A percentile compares a stretch with the other conserved stretches of the same genome.
Conservation (phyloP, 768 basidiomycete genomes). For the Tulasnella sp. region DNA sequence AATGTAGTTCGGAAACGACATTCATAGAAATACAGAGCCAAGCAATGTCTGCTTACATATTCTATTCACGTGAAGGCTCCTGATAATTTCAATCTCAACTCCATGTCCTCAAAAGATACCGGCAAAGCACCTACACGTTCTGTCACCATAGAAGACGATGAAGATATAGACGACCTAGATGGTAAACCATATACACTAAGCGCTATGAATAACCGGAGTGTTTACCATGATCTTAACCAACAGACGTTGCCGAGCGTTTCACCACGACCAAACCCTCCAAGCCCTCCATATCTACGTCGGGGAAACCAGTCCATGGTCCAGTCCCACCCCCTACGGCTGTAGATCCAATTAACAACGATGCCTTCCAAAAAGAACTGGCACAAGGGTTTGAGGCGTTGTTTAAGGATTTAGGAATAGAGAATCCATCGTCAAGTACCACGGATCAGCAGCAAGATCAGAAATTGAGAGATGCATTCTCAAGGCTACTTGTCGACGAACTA, state of each 20-base stretch:
- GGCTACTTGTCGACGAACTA: slow-evolving; percentile 53
- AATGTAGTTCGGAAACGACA: too few relatives aligned
- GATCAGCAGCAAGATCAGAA: slow-evolving; percentile 19
- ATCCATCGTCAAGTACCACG: slow-evolving; percentile 13
- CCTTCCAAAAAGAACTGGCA: slow-evolving; percentile 32
- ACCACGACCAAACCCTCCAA: slow-evolving; percentile 17
- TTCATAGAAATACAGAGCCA: too few relatives aligned
- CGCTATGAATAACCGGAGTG: not conserved
- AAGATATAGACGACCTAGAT: slow-evolving; percentile 61
- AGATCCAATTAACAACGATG: slow-evolving; percentile 19
- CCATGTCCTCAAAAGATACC: slow-evolving; percentile 6
- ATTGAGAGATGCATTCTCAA: slow-evolving; percentile 48
- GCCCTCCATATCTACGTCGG: slow-evolving; percentile 18
- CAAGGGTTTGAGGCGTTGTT: slow-evolving; percentile 36
- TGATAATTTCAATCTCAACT: not conserved
- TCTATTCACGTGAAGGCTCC: slow-evolving; percentile 1
- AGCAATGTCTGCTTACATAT: too few relatives aligned
- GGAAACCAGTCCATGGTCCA: slow-evolving; percentile 15
- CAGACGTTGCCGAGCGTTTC: slow-evolving; percentile 42
- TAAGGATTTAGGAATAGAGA: slow-evolving; percentile 26
- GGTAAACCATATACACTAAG: slow-evolving; percentile 25
- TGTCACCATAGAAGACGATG: slow-evolving; percentile 28
- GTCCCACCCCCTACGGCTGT: slow-evolving; percentile 15
- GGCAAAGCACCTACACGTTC: slow-evolving; percentile 9
- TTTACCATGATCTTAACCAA: slow-evolving; percentile 14